These are phyloP conservation scores for Neurospora pannonica DNA, from an alignment of 495 filamentous ascomycete species.

Conservation along the genomic window DNA sequence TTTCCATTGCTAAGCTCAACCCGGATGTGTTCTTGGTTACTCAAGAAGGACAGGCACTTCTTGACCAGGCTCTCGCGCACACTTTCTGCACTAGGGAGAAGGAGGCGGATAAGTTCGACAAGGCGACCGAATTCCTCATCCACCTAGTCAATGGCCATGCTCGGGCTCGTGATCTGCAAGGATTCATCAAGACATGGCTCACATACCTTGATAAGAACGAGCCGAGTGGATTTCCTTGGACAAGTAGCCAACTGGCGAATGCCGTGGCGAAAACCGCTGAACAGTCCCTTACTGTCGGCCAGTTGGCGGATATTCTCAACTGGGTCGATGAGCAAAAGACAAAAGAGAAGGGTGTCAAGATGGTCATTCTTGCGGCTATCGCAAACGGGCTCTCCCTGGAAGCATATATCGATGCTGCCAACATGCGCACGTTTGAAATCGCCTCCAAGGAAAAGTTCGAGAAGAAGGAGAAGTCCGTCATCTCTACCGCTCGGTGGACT, in stretches of 20 bases:
- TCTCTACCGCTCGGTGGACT: constrained; percentile 28
- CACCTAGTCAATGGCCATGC: constrained; percentile 55
- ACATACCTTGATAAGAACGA: constrained; percentile 41
- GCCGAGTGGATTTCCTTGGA: constrained; percentile 40
- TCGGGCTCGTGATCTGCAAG: constrained; percentile 52
- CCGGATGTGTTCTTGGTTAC: constrained; percentile 55
- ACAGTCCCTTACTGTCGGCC: constrained; percentile 32
- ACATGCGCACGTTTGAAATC: constrained; percentile 18
- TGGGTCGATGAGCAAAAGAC: constrained; percentile 20
- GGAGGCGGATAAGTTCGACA: constrained; percentile 5
- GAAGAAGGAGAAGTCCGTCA: constrained; percentile 10
- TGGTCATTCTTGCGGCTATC: constrained; percentile 38
- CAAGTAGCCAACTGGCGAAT: constrained; percentile 47
- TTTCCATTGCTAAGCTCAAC: constrained; percentile 53
- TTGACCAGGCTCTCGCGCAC: constrained; percentile 22
- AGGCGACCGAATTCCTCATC: constrained; percentile 32
- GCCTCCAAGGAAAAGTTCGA: constrained; percentile 7
- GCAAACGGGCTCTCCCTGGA: constrained; percentile 35
- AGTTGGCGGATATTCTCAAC: constrained; percentile 38
- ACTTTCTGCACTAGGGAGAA: not conserved
- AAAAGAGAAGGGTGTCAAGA: not conserved
- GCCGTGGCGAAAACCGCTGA: constrained; percentile 34
- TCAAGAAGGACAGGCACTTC: constrained; percentile 20
- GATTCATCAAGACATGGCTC: constrained; percentile 61
- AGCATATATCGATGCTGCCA: constrained; percentile 28